Evolutionary conservation across 768 basidiomycete species (phyloP).

Genomic region (Suillus discolor): DNA sequence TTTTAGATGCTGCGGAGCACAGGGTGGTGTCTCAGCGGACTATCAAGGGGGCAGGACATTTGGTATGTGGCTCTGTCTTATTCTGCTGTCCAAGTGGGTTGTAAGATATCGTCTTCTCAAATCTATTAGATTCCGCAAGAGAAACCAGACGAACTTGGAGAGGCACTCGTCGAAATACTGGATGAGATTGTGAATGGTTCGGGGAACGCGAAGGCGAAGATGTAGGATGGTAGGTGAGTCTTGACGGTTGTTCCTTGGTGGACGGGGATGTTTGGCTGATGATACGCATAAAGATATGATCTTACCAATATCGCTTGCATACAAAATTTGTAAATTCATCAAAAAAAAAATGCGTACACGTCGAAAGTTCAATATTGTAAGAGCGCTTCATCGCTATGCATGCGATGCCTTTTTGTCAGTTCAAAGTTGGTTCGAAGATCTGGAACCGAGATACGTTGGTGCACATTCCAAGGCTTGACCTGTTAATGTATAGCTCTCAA

Average conservation of each 20-base stretch:
- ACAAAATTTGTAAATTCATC: neutral
- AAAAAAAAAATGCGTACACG: neutral
- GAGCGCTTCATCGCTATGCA: neutral
- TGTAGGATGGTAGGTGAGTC: neutral
- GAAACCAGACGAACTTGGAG: slow-evolving; percentile 30
- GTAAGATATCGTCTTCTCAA: neutral
- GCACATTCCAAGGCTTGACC: no score
- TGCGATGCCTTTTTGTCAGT: neutral
- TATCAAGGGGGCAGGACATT: slow-evolving; percentile 31
- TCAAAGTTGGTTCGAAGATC: neutral
- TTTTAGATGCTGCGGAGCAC: slow-evolving; percentile 28
- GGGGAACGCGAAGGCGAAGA: neutral
- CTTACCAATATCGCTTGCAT: neutral
- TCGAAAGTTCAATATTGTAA: neutral
- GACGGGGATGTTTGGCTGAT: neutral
- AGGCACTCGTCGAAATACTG: slow-evolving; percentile 29
- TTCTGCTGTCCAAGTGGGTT: neutral
- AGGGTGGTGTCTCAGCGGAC: slow-evolving; percentile 23
- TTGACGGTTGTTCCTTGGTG: neutral
- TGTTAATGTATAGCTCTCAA: no score
- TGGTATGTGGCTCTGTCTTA: slow-evolving; percentile 20
- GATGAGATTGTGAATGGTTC: neutral
- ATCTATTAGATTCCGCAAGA: slow-evolving; percentile 27
- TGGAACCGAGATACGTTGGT: neutral
- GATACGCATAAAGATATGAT: neutral